Base-by-base conservation (phyloP, 768 basidiomycete species). In the Psilocybe subaeruginosa region DNA sequence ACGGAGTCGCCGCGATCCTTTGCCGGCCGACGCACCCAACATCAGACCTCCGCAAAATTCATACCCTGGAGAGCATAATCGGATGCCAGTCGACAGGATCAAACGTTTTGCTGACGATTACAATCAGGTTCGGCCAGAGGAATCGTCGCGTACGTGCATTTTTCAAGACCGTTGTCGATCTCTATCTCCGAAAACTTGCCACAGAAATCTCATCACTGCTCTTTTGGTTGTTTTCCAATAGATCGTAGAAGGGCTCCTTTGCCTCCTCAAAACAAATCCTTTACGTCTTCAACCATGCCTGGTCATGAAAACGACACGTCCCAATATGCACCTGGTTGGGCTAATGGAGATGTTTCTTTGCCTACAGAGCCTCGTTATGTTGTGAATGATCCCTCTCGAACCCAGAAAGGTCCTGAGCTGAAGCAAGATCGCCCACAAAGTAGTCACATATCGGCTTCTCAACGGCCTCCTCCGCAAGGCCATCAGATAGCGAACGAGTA, bases 221-320 rank as follows among this genome's bases (percentile, higher is more conserved):
- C 27, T 58, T 52, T 63, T 54, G 39, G 30, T 29, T 59, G n/a
- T 39, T 39, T 23, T 54, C 56, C 19, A 51, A 56, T 69, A 79
- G 76, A 73, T 70, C 79, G 74, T 14, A 77, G 72, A 62, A 74
- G 83, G 55, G 67, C 63, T 0, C 83, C 82, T 0, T 70, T 85
- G 9, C 81, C 82, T 2, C 77, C 82, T 9, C 83, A 85, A 68
- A 64, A 67, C 4, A 67, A 71, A 17, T 74, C 75, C 6, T 83
- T 80, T 27, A 43, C 55, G 30, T 45, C 63, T 8, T 62, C 62
- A 11, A 51, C 53, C 19, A 17, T 14, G 8, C 59, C 37, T 45
- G 59, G 59, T 33, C 58, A 62, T 31, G 5, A 46, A 56, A 45
- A 23, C 27, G 37, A 39, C 56, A 52, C 48, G 29, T 57, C 35